These are phyloP conservation scores for Aureobasidium pullulans DNA, from an alignment of 2,329 filamentous ascomycete genomes.

Conservation along the genomic window DNA sequence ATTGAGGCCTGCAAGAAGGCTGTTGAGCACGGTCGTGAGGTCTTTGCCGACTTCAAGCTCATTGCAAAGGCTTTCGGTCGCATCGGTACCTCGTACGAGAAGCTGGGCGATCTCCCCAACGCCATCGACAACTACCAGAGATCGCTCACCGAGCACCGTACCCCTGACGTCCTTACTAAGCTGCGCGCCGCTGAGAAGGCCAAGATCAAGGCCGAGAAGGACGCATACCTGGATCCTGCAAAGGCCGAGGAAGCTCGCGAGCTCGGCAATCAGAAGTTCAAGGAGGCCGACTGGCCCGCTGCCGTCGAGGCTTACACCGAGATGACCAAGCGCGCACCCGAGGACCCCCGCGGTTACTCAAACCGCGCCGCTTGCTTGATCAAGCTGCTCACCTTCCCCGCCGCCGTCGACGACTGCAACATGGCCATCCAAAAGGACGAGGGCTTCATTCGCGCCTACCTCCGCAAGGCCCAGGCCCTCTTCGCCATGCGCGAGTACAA, in stretches of 20 bases:
- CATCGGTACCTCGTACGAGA: slow-evolving; percentile 91
- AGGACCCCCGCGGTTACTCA: slow-evolving; percentile 89
- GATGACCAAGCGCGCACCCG: slow-evolving; percentile 92
- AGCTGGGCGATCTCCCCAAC: slow-evolving; percentile 66
- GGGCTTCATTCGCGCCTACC: slow-evolving; percentile 90
- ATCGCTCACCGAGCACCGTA: slow-evolving; percentile 93
- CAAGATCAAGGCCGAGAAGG: slow-evolving; percentile 66
- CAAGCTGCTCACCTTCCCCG: slow-evolving; percentile 93
- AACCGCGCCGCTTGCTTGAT: slow-evolving; percentile 96
- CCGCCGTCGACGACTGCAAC: slow-evolving; percentile 87
- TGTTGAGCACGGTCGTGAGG: slow-evolving; percentile 78
- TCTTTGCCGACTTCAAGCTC: slow-evolving; percentile 94
- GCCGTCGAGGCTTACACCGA: slow-evolving; percentile 91
- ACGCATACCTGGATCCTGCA: slow-evolving; percentile 78
- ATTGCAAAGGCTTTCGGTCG: slow-evolving; percentile 97
- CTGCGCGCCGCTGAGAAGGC: slow-evolving; percentile 83
- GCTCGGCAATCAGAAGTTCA: slow-evolving; percentile 94
- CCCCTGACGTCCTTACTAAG: slow-evolving; percentile 87
- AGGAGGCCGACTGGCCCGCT: slow-evolving; percentile 89
- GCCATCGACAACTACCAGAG: slow-evolving; percentile 88
- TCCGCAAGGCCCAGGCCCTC: slow-evolving; percentile 91
- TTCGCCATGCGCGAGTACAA: slow-evolving; percentile 98
- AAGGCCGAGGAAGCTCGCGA: slow-evolving; percentile 95
- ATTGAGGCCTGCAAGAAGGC: slow-evolving; percentile 85
- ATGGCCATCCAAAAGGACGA: slow-evolving; percentile 83